These are phyloP conservation scores for Aspergillus sclerotialis DNA, from an alignment of 2,329 filamentous ascomycete species.

Conservation along the genomic window DNA sequence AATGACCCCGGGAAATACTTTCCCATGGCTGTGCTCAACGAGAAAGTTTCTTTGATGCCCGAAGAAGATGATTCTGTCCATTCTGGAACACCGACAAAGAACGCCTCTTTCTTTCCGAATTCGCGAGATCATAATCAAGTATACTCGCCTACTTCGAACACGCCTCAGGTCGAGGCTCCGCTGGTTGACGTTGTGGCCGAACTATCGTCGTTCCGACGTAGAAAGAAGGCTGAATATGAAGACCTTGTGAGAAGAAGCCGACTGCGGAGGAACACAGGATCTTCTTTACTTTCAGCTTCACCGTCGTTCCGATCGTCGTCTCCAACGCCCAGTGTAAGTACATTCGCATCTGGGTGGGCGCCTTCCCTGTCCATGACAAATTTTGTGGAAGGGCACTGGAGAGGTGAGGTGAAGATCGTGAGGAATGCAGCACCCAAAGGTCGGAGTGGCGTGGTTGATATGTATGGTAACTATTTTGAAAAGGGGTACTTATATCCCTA, in stretches of 20 bases:
- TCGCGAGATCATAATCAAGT: conserved; percentile 5
- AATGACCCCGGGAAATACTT: conserved; percentile 38
- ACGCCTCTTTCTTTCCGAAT: conserved; percentile 7
- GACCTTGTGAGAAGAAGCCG: conserved; percentile 14
- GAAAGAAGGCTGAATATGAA: conserved; percentile 46
- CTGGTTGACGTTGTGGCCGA: conserved; percentile 47
- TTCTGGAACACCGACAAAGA: conserved; percentile 9
- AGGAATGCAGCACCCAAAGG: conserved; percentile 34
- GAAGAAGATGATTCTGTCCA: conserved; percentile 21
- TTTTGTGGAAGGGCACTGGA: conserved; percentile 54
- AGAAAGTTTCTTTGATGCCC: conserved; percentile 37
- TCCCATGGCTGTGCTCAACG: conserved; percentile 36
- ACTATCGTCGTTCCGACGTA: conserved; percentile 48
- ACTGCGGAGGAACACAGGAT: conserved; percentile 2
- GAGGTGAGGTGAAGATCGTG: conserved; percentile 53
- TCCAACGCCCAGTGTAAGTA: conserved; percentile 8
- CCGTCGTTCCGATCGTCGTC: conserved; percentile 7
- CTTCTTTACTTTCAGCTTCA: conserved; percentile 6
- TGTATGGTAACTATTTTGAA: conserved; percentile 49
- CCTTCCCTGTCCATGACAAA: conserved; percentile 22
- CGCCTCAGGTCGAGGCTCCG: conserved; percentile 8
- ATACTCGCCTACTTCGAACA: conserved; percentile 1
- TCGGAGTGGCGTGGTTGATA: conserved; percentile 41
- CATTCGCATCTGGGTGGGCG: conserved; percentile 7
- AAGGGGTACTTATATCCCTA: conserved; percentile 47